Conservation (phyloP, 2,329 filamentous ascomycete species). For the Colletotrichum gloeosporioides region DNA sequence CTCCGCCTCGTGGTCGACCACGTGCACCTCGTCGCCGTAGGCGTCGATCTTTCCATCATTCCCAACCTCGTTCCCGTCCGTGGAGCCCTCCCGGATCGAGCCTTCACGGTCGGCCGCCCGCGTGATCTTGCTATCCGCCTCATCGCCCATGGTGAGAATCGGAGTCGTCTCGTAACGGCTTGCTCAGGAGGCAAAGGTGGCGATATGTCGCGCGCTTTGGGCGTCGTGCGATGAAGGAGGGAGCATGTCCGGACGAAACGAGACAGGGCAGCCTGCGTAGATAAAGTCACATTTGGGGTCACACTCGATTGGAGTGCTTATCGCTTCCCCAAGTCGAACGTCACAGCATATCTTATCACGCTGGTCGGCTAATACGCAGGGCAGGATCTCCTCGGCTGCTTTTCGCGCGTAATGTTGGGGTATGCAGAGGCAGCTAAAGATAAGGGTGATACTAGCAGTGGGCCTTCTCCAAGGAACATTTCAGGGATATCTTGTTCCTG, state of each 20-base stretch:
- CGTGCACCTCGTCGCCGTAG: slow-evolving; percentile 28
- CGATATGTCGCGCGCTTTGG: background rate
- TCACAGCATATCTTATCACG: background rate
- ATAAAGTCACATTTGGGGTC: background rate
- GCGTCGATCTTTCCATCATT: background rate
- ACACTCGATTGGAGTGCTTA: background rate
- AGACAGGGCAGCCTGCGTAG: background rate
- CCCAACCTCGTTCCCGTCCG: background rate
- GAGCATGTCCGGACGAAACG: background rate
- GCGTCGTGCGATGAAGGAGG: background rate
- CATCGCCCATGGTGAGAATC: background rate
- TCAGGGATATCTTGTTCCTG: background rate
- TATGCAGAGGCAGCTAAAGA: background rate
- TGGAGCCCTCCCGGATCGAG: background rate
- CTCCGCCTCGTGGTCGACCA: slow-evolving; percentile 50
- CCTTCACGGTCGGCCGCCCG: background rate
- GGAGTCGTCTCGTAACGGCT: background rate
- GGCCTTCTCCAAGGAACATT: background rate
- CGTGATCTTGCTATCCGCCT: background rate
- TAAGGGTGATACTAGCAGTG: background rate
- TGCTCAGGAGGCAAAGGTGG: background rate
- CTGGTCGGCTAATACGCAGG: background rate
- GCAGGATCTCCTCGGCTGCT: background rate
- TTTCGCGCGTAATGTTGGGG: background rate
- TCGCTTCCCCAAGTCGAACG: background rate